Base-by-base conservation (phyloP, 345 rosid species). In the Cardamine chenopodiifolia region DNA sequence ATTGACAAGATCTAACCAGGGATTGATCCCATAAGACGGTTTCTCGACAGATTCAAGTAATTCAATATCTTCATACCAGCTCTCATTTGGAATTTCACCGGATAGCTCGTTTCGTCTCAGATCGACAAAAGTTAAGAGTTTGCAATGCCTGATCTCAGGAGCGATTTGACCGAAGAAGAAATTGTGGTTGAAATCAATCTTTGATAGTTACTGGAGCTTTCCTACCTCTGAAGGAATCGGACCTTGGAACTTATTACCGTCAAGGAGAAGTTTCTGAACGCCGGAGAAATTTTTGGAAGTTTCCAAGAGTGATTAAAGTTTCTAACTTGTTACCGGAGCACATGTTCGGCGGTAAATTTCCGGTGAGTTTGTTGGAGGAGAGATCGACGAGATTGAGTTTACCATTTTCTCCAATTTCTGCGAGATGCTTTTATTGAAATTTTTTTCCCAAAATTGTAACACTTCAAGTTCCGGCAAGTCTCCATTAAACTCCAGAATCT, bases 371-470 rank as follows among this genome's bases (percentile, higher is more conserved):
- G 61, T 93, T 93, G 4, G 97, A 89, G 1, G 98, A 90, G 48
- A 92, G 88, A 82, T 92, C 98, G 1, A 92, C 80, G 57, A 80
- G 19, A 44, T 22, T 60, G 18, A 90, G 84, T 54, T 82, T 86
- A 23, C 90, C 91, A 53, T 89, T 93, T 22, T 73, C 81, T 8
- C 97, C 20, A 93, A 32, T 8, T 77, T 81, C 67, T 74, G 85
- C 9, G 97, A 93, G 45, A 90, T 86, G 31, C 81, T 87, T 29
- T 88, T 91, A 4, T 97, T 90, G 82, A 93, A 89, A 66, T 90
- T 90, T 52, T 93, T 93, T 42, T 90, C 98, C 97, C 98, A 93
- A 19, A 93, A 62, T 85, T 90, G 98, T 57, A 93, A 67, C 75
- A 93, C 98, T 67, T 93, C 87, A 8, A 90, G 89, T 74, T 75